A percentile compares a stretch with the other conserved stretches of the same genome.
phyloP scores from a whole-genome alignment of 2,329 filamentous ascomycete genomes.

The Fusarium newnesense region DNA sequence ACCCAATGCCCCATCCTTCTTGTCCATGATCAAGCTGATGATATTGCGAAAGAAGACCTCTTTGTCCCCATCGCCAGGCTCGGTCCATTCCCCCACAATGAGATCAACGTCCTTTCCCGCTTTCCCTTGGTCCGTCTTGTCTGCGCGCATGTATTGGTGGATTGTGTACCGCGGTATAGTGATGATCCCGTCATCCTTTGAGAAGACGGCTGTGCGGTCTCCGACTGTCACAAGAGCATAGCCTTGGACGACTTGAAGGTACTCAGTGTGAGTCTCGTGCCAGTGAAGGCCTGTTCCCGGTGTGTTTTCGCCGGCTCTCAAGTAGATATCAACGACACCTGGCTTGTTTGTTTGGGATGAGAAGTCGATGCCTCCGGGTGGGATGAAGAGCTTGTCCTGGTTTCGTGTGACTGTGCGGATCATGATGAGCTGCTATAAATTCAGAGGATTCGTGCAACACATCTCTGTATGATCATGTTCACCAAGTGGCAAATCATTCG shows the following conservation, averaged over 20 bases:
- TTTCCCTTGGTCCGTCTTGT: slow-evolving; percentile 24
- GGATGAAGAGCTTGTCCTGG: slow-evolving; percentile 14
- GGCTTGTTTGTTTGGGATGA: background rate
- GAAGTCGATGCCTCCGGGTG: slow-evolving; percentile 20
- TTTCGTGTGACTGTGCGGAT: slow-evolving; percentile 13
- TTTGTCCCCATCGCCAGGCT: slow-evolving; percentile 37
- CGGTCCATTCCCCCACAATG: slow-evolving; percentile 37
- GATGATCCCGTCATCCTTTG: slow-evolving; percentile 29
- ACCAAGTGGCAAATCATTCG: accelerated
- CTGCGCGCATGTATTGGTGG: slow-evolving; percentile 35
- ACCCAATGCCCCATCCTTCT: slow-evolving; percentile 16
- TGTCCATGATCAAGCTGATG: slow-evolving; percentile 33
- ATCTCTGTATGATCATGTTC: too few species aligned
- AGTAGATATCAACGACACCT: slow-evolving; percentile 9
- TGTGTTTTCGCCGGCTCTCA: slow-evolving; percentile 14
- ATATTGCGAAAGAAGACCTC: slow-evolving; percentile 39
- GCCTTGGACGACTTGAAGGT: slow-evolving; percentile 31
- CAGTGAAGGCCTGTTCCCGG: slow-evolving; percentile 31
- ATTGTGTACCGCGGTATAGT: slow-evolving; percentile 35
- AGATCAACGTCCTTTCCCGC: slow-evolving; percentile 23
- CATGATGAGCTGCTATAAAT: background rate
- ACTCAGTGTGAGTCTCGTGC: slow-evolving; percentile 33
- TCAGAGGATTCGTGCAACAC: background rate
- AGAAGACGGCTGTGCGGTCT: slow-evolving; percentile 29
- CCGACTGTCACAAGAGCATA: slow-evolving; percentile 37